Base-by-base conservation (phyloP, 1,284 basidiomycete species). In the Leccinum subrobustum region DNA sequence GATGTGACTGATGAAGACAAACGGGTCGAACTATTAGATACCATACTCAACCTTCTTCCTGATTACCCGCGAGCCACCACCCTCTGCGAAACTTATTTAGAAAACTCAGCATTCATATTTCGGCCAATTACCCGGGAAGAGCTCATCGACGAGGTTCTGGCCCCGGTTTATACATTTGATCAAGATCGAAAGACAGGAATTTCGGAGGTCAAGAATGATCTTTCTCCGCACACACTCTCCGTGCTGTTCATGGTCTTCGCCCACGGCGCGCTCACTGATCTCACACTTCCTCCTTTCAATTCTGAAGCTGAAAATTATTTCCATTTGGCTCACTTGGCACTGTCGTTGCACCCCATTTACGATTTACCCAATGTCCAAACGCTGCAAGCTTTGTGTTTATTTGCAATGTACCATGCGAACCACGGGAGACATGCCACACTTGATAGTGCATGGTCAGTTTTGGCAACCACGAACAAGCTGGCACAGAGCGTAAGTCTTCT, bases 61-160 rank as follows among this genome's bases (percentile, higher is more conserved):
- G 72, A 78, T 27, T 83, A 83, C 68, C 81, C 81, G 23, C 79
- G 85, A 47, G 84, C 87, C 18, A 86, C 84, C 78, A 73, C 85
- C 6, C 76, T 89, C 3, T 88, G 84, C 65, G 87, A 89, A 72
- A 85, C 86, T 3, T 89, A 87, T 64, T 68, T 86, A 66, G 85
- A 87, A 63, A 84, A 89, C 52, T 81, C 81, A 16, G 74, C 85
- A 12, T 88, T 84, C 83, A 75, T 79, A 57, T 86, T 84, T 66
- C 78, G 81, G 29, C 85, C 87, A 1, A 77, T 89, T 63, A 79
- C 76, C 59, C 81, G 87, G 12, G 87, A 88, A 61, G 87, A 89
- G 64, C 78, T 89, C 44, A 81, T 89, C 44, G 79, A 89, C 62
- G 86, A 88, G 25, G 79, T 84, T 37, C 71, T 89, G 54, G 76